Conservation (phyloP, 2,329 filamentous ascomycete genomes). For the Aspergillus sp. region DNA sequence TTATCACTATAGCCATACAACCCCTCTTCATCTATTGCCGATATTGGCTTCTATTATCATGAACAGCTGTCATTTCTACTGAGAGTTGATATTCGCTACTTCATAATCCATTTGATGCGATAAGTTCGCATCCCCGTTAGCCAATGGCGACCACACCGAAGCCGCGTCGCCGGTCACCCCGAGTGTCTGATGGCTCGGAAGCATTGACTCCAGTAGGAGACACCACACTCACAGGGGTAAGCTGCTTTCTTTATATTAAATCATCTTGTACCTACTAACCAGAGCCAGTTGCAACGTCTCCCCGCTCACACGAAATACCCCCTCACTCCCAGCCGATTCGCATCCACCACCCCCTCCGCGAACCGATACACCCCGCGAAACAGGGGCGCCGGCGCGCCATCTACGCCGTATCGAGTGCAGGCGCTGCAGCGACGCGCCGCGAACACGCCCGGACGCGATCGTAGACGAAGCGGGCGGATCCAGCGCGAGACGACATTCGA, state of each 20-base stretch:
- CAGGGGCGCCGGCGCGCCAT: conserved; percentile 43
- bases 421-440: conserved; percentile 57
- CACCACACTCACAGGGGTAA: conserved; percentile 30
- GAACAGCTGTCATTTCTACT: not conserved
- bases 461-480: conserved; percentile 51
- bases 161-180: conserved; percentile 31
- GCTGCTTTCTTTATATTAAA: not conserved
- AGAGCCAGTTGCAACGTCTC: conserved; percentile 37
- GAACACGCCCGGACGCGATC: conserved; percentile 52
- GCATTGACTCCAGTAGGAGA: conserved; percentile 31
- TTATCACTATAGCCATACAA: not conserved
- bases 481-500: conserved; percentile 59
- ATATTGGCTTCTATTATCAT: not conserved
- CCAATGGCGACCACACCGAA: conserved; percentile 35
- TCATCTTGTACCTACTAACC: not conserved
- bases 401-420: conserved; percentile 58
- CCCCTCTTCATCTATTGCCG: conserved; percentile 6
- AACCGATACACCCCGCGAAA: conserved; percentile 39
- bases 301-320: conserved; percentile 34
- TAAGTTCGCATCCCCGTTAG: not conserved
- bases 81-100: not conserved
- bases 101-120: not conserved
- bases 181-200: conserved; percentile 21
- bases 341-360: conserved; percentile 33
- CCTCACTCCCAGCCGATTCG: conserved; percentile 39